phyloP scores from a whole-genome alignment of 495 filamentous ascomycete genomes.

The Penicillium bialowiezense region DNA sequence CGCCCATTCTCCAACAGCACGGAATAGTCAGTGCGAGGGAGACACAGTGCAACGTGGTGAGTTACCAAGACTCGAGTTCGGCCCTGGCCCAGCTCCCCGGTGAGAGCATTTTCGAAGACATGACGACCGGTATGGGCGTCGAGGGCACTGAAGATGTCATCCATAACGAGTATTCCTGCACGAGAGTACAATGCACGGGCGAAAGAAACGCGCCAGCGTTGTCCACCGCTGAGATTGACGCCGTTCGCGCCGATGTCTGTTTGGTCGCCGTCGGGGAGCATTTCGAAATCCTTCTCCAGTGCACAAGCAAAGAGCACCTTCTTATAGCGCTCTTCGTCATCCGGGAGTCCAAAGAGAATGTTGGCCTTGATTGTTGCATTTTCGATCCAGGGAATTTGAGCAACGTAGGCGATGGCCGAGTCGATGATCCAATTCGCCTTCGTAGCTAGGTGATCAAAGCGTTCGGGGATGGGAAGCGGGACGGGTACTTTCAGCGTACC shows the following conservation, averaged over 20 bases:
- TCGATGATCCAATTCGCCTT: conserved; percentile 46
- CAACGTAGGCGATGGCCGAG: conserved; percentile 68
- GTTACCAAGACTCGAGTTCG: conserved; percentile 79
- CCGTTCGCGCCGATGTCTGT: conserved; percentile 83
- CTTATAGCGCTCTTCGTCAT: conserved; percentile 59
- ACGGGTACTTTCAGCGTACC: conserved; percentile 50
- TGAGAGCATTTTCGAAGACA: conserved; percentile 72
- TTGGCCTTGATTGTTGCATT: conserved; percentile 75
- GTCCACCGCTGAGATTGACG: conserved; percentile 80
- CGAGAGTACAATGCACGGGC: conserved; percentile 77
- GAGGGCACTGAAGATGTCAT: conserved; percentile 77
- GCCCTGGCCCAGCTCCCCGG: conserved; percentile 62
- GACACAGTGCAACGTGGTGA: conserved; percentile 72
- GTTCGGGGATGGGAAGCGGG: conserved; percentile 21
- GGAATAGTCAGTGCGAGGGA: conserved; percentile 66
- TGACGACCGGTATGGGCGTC: conserved; percentile 73
- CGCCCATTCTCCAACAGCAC: conserved; percentile 66
- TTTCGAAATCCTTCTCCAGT: conserved; percentile 68
- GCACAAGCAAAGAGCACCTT: conserved; percentile 68
- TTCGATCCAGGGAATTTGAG: conserved; percentile 85
- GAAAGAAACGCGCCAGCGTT: conserved; percentile 78
- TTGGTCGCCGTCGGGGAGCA: conserved; percentile 68
- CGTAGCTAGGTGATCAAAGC: conserved; percentile 20
- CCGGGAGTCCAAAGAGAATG: conserved; percentile 70
- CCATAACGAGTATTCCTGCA: conserved; percentile 73